phyloP scores from a whole-genome alignment of 2,329 filamentous ascomycete genomes.

The Penicillium griseofulvum region DNA sequence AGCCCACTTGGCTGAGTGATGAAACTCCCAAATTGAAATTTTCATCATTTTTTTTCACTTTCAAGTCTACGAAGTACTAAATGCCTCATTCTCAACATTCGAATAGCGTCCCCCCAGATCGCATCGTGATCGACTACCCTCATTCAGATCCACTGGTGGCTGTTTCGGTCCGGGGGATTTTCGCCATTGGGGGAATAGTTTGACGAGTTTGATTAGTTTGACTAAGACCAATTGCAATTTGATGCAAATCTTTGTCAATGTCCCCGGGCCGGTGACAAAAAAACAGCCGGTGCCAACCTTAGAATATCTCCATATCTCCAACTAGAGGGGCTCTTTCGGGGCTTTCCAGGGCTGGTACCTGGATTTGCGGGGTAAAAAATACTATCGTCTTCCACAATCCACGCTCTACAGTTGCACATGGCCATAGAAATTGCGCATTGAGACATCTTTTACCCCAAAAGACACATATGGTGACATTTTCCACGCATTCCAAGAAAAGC shows the following conservation, averaged over 20 bases:
- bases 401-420: background rate
- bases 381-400: slow-evolving; percentile 10
- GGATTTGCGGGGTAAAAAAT: slow-evolving; percentile 24
- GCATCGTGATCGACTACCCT: slow-evolving; percentile 11
- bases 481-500: slow-evolving; percentile 1
- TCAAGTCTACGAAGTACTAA: slow-evolving; percentile 7
- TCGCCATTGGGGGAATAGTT: slow-evolving; percentile 11
- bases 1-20: background rate
- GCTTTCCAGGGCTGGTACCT: slow-evolving; percentile 19
- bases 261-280: slow-evolving; percentile 18
- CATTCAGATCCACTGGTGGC: slow-evolving; percentile 3
- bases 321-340: slow-evolving; percentile 7
- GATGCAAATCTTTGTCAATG: slow-evolving; percentile 1
- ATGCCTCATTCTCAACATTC: slow-evolving; percentile 16
- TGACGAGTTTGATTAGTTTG: background rate
- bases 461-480: background rate
- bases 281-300: background rate
- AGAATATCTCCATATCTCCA: slow-evolving; percentile 2
- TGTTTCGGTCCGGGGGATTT: slow-evolving; percentile 22
- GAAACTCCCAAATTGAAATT: background rate
- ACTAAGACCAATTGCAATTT: background rate
- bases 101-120: slow-evolving; percentile 1
- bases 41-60: background rate
- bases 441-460: slow-evolving; percentile 1
- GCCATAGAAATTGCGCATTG: slow-evolving; percentile 8